Conservation (phyloP, 108 stramenopile genomes). For the Stephanodiscus minutulus region DNA sequence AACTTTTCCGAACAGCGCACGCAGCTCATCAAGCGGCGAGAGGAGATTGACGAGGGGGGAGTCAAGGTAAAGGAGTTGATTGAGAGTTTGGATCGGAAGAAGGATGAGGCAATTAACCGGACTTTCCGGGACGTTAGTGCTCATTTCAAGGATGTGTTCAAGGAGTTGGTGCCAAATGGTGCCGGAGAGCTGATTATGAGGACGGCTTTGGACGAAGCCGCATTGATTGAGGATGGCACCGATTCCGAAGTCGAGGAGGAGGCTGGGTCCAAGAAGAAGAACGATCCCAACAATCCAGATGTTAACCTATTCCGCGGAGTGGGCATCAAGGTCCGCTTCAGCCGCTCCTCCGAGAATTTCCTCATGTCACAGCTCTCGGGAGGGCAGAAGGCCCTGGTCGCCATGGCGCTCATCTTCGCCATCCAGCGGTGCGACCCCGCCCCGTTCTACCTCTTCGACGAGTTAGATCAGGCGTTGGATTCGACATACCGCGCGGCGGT, state of each 20-base stretch:
- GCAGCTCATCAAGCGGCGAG: slow-evolving; percentile 84
- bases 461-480: slow-evolving; percentile 97
- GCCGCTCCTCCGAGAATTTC: slow-evolving; percentile 86
- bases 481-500: slow-evolving; percentile 94
- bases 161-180: slow-evolving; percentile 96
- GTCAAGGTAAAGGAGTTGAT: slow-evolving; percentile 93
- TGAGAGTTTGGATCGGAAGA: slow-evolving; percentile 93
- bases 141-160: slow-evolving; percentile 97
- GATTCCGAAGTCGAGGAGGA: slow-evolving; percentile 54
- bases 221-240: slow-evolving; percentile 25
- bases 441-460: slow-evolving; percentile 99
- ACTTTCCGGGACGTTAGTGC: slow-evolving; percentile 97
- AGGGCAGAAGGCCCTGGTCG: slow-evolving; percentile 99
- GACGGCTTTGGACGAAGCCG: slow-evolving; percentile 74
- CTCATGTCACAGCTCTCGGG: slow-evolving; percentile 96
- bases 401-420: slow-evolving; percentile 98
- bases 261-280: slow-evolving; percentile 47
- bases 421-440: slow-evolving; percentile 99
- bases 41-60: slow-evolving; percentile 91
- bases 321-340: slow-evolving; percentile 92
- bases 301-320: slow-evolving; percentile 90
- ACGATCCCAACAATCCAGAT: slow-evolving; percentile 63
- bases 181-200: slow-evolving; percentile 94
- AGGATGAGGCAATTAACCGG: slow-evolving; percentile 98
- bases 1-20: slow-evolving; percentile 97